Base-by-base conservation (phyloP, 306 rosid species). In the Cucumis hystrix region DNA sequence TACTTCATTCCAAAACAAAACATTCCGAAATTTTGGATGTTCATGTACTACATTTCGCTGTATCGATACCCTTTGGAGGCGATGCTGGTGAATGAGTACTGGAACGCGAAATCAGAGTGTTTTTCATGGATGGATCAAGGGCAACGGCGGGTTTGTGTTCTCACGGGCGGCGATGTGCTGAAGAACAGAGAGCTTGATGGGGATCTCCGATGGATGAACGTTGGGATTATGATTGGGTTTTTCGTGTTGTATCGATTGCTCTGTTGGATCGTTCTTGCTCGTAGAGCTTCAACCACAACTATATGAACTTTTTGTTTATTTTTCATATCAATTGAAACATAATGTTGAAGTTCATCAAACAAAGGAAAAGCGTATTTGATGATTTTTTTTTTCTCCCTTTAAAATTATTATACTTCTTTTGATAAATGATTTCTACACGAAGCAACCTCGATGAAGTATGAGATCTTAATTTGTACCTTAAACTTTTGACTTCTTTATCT, bases 41-140 rank as follows among this genome's bases (percentile, higher is more conserved):
- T 94, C 80, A 90, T 94, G 98, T 92, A 94, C 87, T 94, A 92
- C 49, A 96, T 94, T 63, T 94, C 98, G 0, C 86, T 94, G 30
- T 94, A 94, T 82, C 88, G 89, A 78, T 94, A 92, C 84, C 97
- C 98, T 1, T 81, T 94, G 83, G 98, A 94, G 83, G 84, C 93
- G 4, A 76, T 94, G 66, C 85, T 92, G 12, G 87, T 84, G 57
- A 94, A 94, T 68, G 98, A 94, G 86, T 94, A 92, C 41, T 92
- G 96, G 98, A 77, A 79, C 58, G 79, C 64, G 79, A 76, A 71
- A 76, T 71, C 60, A 10, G 79, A 85, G 77, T 87, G 91, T 43
- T 85, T 85, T 70, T 77, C 83, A 20, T 81, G 87, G 87, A 77
- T 75, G 21, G 58, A 18, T 17, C 58, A 52, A 59, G n/a, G 16